Conservation (phyloP, 345 rosid genomes). For the Geranium brycei region DNA sequence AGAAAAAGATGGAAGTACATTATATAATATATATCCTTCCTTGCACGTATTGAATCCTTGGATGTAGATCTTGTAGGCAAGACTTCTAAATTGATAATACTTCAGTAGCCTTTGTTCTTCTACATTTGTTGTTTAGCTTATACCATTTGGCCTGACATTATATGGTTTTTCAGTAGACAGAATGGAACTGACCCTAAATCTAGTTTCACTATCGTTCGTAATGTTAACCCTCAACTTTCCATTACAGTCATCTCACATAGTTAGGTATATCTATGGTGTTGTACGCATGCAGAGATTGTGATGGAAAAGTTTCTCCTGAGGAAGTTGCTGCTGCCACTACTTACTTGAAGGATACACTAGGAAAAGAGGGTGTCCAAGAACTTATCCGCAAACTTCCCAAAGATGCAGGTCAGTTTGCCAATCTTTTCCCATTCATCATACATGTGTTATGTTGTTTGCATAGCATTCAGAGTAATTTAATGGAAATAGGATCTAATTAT, state of each 20-base stretch:
- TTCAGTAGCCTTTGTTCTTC: background rate
- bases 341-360: constrained; percentile 59
- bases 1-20: background rate
- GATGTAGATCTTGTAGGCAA: background rate
- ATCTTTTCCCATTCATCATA: background rate
- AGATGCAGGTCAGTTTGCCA: constrained; percentile 46
- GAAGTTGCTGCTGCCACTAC: constrained; percentile 81
- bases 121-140: too few relatives aligned
- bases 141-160: too few relatives aligned
- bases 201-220: background rate
- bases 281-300: constrained; percentile 45
- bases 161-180: background rate
- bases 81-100: too few relatives aligned
- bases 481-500: background rate
- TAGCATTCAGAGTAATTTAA: background rate
- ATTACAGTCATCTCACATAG: background rate
- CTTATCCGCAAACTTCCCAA: constrained; percentile 62
- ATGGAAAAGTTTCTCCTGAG: constrained; percentile 80
- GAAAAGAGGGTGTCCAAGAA: constrained; percentile 65
- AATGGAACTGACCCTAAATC: background rate
- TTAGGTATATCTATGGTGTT: background rate
- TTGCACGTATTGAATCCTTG: background rate
- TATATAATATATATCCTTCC: background rate
- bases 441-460: background rate
- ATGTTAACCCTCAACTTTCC: background rate